Conservation (phyloP, 164 flowering plant genomes). For the Vitis riparia region DNA sequence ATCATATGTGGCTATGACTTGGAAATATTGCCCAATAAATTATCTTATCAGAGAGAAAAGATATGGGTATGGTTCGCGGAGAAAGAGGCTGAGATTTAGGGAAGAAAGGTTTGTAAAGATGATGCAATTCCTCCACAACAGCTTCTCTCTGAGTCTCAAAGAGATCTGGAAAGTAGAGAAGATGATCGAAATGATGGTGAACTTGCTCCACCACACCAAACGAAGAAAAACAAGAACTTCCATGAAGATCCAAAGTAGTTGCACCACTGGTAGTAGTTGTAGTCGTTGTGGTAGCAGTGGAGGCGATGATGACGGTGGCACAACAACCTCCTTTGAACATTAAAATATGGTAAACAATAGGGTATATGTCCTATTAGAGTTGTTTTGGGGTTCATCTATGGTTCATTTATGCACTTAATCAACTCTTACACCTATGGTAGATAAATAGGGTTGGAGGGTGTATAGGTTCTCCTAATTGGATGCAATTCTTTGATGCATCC, state of each 20-base stretch:
- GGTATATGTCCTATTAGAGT: too few relatives aligned
- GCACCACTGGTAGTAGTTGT: conserved; percentile 7
- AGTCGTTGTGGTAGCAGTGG: conserved; percentile 21
- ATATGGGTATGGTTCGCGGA: conserved; percentile 15
- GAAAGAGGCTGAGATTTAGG: conserved; percentile 29
- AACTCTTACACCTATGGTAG: too few relatives aligned
- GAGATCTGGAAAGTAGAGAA: conserved; percentile 34
- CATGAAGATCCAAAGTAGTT: conserved; percentile 10
- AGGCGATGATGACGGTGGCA: conserved; percentile 25
- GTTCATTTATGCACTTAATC: too few relatives aligned
- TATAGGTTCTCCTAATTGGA: too few relatives aligned
- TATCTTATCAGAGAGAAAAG: conserved; percentile 13
- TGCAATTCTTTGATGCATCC: too few relatives aligned
- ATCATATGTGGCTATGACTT: too few relatives aligned
- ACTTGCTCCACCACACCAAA: not conserved
- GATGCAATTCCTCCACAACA: conserved; percentile 55
- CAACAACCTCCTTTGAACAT: conserved; percentile 29
- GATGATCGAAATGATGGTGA: not conserved
- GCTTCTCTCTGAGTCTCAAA: conserved; percentile 19
- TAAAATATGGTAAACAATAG: too few relatives aligned
- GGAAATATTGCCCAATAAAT: not conserved
- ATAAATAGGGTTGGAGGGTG: too few relatives aligned
- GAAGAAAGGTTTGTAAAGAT: conserved; percentile 70
- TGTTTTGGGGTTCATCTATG: too few relatives aligned
- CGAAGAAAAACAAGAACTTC: conserved; percentile 13